A percentile compares a stretch with the other conserved stretches of the same genome.
phyloP scores from a whole-genome alignment of 2,329 filamentous ascomycete genomes.

The Colletotrichum zoysiae region DNA sequence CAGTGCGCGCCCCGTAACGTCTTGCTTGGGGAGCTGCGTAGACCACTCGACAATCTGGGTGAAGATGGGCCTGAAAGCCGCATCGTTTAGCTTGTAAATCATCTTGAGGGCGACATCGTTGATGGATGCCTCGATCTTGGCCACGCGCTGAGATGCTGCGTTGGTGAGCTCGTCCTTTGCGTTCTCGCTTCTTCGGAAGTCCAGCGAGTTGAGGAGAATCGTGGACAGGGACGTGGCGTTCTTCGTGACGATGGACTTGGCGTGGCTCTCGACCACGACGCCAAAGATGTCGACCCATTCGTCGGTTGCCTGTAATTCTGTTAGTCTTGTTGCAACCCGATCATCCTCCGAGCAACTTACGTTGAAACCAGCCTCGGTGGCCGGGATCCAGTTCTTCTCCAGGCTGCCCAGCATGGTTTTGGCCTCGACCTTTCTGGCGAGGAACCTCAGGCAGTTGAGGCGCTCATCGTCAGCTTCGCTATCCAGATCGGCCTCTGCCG shows the following conservation, averaged over 20 bases:
- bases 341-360: conserved; percentile 58
- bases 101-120: conserved; percentile 85
- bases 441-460: conserved; percentile 75
- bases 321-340: not conserved
- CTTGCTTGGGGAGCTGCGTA: conserved; percentile 70
- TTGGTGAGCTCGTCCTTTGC: conserved; percentile 59
- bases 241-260: conserved; percentile 83
- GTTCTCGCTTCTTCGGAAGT: conserved; percentile 72
- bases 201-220: conserved; percentile 70
- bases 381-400: conserved; percentile 77
- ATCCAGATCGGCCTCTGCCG: conserved; percentile 72
- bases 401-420: conserved; percentile 82
- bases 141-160: conserved; percentile 61
- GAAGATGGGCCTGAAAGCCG: conserved; percentile 93
- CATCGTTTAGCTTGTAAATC: conserved; percentile 97
- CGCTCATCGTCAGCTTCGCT: conserved; percentile 75
- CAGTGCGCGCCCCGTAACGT: conserved; percentile 67
- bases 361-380: conserved; percentile 70
- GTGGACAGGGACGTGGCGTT: conserved; percentile 77
- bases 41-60: conserved; percentile 88
- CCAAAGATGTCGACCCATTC: conserved; percentile 80
- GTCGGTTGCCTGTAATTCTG: conserved; percentile 65
- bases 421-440: conserved; percentile 82
- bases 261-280: conserved; percentile 79
- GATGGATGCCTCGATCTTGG: conserved; percentile 69